These are phyloP conservation scores for Amanita polypyramis DNA, from an alignment of 768 basidiomycete genomes.

Conservation along the genomic window DNA sequence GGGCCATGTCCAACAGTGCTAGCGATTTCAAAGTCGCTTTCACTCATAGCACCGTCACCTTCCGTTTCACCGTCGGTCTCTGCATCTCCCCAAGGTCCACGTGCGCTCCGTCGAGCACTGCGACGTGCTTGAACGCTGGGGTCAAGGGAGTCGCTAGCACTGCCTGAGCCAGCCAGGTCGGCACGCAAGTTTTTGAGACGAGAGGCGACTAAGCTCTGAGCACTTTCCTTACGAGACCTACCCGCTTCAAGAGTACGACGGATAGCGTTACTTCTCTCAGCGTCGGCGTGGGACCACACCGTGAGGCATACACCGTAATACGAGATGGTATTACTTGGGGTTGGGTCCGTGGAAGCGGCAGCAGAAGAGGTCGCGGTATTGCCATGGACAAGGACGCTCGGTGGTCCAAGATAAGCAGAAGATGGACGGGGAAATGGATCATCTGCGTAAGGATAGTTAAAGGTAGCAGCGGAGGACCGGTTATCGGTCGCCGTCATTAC, in stretches of 20 bases:
- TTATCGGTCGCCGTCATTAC: conserved; percentile 57
- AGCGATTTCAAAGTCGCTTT: conserved; percentile 79
- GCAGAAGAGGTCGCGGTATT: conserved; percentile 23
- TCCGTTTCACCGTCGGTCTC: conserved; percentile 79
- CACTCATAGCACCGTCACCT: conserved; percentile 64
- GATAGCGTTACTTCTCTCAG: conserved; percentile 76
- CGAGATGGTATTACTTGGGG: conserved; percentile 40
- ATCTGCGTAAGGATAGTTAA: conserved; percentile 63
- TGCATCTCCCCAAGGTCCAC: conserved; percentile 61
- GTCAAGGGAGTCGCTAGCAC: conserved; percentile 28
- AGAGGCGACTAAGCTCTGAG: conserved; percentile 59
- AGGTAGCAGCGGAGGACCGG: conserved; percentile 59
- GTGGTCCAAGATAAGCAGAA: conserved; percentile 71
- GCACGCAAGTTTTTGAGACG: conserved; percentile 58
- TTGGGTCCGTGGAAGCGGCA: conserved; percentile 17
- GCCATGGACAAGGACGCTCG: conserved; percentile 48
- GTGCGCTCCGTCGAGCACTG: conserved; percentile 43
- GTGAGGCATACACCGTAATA: conserved; percentile 91
- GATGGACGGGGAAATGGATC: conserved; percentile 76
- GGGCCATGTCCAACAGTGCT: conserved; percentile 76
- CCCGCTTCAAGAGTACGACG: conserved; percentile 73
- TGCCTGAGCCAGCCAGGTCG: conserved; percentile 34
- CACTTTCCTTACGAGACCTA: conserved; percentile 69
- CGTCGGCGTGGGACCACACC: conserved; percentile 94
- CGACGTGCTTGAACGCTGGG: conserved; percentile 48